Conservation (phyloP, 2,329 filamentous ascomycete species). For the Pseudogymnoascus sp. region DNA sequence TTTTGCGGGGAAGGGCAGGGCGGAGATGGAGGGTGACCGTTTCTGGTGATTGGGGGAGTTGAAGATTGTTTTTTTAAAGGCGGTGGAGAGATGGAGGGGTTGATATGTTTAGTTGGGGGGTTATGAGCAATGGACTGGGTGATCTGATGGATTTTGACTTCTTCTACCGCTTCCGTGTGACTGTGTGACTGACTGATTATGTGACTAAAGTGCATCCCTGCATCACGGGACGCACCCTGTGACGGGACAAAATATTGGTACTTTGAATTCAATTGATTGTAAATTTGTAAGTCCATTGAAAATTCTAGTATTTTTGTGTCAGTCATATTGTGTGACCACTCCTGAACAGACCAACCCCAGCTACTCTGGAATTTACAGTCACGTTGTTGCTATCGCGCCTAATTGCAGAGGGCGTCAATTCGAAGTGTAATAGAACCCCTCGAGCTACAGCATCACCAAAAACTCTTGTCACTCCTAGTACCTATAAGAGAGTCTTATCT, state of each 20-base stretch:
- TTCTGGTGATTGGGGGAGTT: neutral
- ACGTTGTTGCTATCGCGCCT: slow-evolving; percentile 12
- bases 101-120: neutral
- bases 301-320: slow-evolving; percentile 12
- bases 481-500: slow-evolving; percentile 18
- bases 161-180: neutral
- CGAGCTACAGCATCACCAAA: slow-evolving; percentile 16
- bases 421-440: slow-evolving; percentile 10
- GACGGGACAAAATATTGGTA: slow-evolving; percentile 15
- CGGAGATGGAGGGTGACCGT: neutral
- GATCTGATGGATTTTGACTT: neutral
- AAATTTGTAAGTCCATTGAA: slow-evolving; percentile 15
- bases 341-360: slow-evolving; percentile 6
- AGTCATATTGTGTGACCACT: slow-evolving; percentile 11
- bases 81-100: neutral
- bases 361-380: slow-evolving; percentile 15
- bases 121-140: slow-evolving; percentile 5
- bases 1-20: neutral
- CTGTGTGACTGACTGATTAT: neutral
- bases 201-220: neutral
- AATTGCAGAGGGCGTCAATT: slow-evolving; percentile 13
- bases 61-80: neutral
- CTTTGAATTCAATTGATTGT: slow-evolving; percentile 14
- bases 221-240: too few relatives aligned
- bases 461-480: slow-evolving; percentile 18